Evolutionary conservation across 2,329 filamentous ascomycete species (phyloP).

Genomic region (Westerdykella ornata): DNA sequence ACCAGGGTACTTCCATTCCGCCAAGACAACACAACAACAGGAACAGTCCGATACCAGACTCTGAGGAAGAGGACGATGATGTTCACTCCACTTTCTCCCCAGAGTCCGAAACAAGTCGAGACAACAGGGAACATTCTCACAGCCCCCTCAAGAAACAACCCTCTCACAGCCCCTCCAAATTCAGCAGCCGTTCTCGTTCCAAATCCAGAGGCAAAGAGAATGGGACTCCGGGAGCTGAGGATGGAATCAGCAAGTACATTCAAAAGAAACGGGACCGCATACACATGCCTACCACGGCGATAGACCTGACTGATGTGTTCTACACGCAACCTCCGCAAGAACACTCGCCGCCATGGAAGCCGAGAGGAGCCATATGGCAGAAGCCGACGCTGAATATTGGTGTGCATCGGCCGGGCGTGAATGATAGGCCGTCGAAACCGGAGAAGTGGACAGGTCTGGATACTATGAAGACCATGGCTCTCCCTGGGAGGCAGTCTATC

Average conservation of each 20-base stretch:
- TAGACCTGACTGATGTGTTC: constrained; percentile 39
- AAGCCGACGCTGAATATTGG: constrained; percentile 31
- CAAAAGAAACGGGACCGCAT: constrained; percentile 40
- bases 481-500: constrained; percentile 23
- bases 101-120: background rate
- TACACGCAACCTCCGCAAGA: constrained; percentile 41
- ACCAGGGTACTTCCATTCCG: constrained; percentile 17
- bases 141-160: no score
- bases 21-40: constrained; percentile 10
- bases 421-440: constrained; percentile 9
- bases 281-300: constrained; percentile 37
- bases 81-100: background rate
- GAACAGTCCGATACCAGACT: constrained; percentile 16
- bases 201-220: constrained; percentile 4
- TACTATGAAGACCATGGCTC: constrained; percentile 19
- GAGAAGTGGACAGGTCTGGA: constrained; percentile 9
- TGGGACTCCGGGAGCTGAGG: background rate
- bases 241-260: background rate
- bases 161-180: no score
- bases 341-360: constrained; percentile 39
- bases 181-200: no score
- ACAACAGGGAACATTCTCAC: background rate
- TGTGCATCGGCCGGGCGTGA: constrained; percentile 12
- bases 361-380: constrained; percentile 46
- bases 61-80: constrained; percentile 18